Conservation (phyloP, 768 basidiomycete species). For the Boletus subparvulus region DNA sequence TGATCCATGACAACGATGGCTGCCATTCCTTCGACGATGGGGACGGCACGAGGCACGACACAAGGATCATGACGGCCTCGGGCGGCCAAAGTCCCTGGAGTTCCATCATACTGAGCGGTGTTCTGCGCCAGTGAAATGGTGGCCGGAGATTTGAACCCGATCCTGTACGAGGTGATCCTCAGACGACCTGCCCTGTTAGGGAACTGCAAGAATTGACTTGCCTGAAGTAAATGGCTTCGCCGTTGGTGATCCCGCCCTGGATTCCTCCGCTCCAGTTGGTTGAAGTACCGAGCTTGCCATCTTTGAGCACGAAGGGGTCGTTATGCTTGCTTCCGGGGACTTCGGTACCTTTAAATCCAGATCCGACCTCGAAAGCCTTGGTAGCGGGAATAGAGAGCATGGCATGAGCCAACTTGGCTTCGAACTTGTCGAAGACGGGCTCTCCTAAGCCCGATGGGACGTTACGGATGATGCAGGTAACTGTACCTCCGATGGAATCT, state of each 20-base stretch:
- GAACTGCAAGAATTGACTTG: conserved; percentile 32
- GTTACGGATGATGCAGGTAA: conserved; percentile 93
- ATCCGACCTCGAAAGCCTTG: conserved; percentile 97
- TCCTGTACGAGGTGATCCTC: conserved; percentile 43
- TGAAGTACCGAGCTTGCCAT: conserved; percentile 75
- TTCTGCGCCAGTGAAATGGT: conserved; percentile 91
- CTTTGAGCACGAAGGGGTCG: conserved; percentile 73
- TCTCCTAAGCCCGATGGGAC: conserved; percentile 92
- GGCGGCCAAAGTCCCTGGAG: conserved; percentile 82
- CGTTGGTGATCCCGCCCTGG: conserved; percentile 97
- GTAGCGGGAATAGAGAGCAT: conserved; percentile 99
- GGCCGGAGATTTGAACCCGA: conserved; percentile 98
- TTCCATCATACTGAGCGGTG: conserved; percentile 93
- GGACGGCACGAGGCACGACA: conserved; percentile 94
- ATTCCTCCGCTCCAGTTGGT: conserved; percentile 98
- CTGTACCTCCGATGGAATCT: conserved; percentile 97
- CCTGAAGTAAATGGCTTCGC: conserved; percentile 98
- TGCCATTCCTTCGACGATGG: conserved; percentile 98
- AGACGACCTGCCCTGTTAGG: conserved; percentile 1
- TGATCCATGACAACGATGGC: conserved; percentile 94
- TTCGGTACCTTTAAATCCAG: conserved; percentile 93
- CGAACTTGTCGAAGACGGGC: conserved; percentile 98
- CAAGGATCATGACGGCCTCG: conserved; percentile 96
- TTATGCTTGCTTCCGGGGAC: conserved; percentile 93
- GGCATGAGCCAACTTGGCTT: conserved; percentile 92